Base-by-base conservation (phyloP, 768 basidiomycete species). In the Russula ochroleuca region DNA sequence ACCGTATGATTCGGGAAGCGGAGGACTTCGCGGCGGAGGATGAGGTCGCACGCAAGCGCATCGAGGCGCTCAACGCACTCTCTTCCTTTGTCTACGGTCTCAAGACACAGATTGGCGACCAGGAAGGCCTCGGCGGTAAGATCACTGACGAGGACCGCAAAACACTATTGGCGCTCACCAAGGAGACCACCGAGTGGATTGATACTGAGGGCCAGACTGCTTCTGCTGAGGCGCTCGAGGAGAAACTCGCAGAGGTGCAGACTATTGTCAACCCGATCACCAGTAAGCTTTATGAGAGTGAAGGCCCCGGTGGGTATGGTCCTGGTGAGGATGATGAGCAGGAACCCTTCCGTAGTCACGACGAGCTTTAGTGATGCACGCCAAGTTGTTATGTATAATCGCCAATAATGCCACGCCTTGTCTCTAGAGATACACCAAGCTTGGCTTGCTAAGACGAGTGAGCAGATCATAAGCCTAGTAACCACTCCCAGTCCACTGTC, bases 1-100 rank as follows among this genome's bases (percentile, higher is more conserved):
- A 97, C 72, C 90, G 93, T 65, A 97, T 96, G 94, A 90, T 97
- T 61, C 84, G 80, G 35, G 94, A 97, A 70, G 94, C 93, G 5
- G 94, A 98, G 81, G 87, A 94, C 71, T 95, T 91, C 69, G 88
- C 89, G 1, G 75, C 83, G 8, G 89, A 91, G 75, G 91, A 92
- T 63, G 90, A 78, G 40, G 82, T 83, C 48, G 85, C 87, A 73
- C 84, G 88, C 69, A 90, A 89, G 76, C 86, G 88, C 54, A 90
- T 92, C 65, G 92, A 93, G 72, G 81, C 88, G n/a, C 83, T 92
- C 63, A 92, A 93, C 78, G 79, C 79, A 25, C 82, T 93, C 51
- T 91, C 90, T 17, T 83, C 87, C 50, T 92, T 87, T 73, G 83
- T 95, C 68, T 96, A 87, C 74, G 86, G 90, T 10, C 83, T 96